Evolutionary conservation across 2,329 filamentous ascomycete genomes (phyloP).

Genomic region (Aspergillus sp.): DNA sequence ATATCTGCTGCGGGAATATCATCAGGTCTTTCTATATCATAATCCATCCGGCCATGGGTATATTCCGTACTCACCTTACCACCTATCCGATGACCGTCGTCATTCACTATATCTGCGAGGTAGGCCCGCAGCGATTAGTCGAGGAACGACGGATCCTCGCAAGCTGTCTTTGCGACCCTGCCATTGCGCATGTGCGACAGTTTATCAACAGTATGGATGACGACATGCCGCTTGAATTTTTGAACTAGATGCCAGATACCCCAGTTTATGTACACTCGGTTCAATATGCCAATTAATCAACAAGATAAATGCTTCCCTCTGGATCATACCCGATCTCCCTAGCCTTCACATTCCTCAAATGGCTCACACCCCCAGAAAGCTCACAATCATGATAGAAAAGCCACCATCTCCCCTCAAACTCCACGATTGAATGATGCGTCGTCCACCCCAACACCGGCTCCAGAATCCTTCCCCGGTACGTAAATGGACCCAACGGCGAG

Average conservation of each 20-base stretch:
- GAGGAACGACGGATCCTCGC: constrained; percentile 1
- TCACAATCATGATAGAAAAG: constrained; percentile 75
- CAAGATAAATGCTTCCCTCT: constrained; percentile 58
- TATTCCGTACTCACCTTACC: neutral
- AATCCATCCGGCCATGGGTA: neutral
- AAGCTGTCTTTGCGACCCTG: constrained; percentile 3
- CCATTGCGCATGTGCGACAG: constrained; percentile 1
- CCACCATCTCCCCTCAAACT: constrained; percentile 71
- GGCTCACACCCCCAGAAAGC: constrained; percentile 66
- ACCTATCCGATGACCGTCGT: constrained; percentile 1
- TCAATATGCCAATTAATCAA: neutral
- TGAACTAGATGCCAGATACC: neutral
- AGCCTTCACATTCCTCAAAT: constrained; percentile 72
- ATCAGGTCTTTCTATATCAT: constrained; percentile 2
- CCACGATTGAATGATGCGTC: constrained; percentile 76
- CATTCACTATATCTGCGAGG: neutral
- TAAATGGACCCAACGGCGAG: constrained; percentile 69
- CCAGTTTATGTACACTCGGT: neutral
- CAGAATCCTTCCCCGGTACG: constrained; percentile 68
- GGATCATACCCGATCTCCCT: constrained; percentile 72
- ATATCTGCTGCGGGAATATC: constrained; percentile 3
- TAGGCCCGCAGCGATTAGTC: neutral
- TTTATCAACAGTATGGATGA: constrained; percentile 1
- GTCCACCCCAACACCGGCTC: constrained; percentile 80
- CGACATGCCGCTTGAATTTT: neutral